These are phyloP conservation scores for Aureobasidium sp. DNA, from an alignment of 2,329 filamentous ascomycete genomes.

Conservation along the genomic window DNA sequence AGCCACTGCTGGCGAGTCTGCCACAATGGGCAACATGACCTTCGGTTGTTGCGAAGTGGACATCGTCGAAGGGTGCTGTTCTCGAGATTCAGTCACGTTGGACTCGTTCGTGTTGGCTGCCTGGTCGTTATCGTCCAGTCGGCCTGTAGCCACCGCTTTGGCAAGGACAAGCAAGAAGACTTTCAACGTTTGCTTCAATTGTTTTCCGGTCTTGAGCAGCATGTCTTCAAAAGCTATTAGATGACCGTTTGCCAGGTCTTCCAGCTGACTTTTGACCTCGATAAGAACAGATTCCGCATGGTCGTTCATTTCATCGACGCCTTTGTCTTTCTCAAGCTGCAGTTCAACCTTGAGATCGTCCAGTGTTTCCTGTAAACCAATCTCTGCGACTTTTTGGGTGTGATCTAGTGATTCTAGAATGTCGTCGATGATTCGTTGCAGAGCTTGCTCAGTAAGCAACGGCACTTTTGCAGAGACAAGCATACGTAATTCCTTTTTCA, in stretches of 20 bases:
- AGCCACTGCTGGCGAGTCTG: background rate
- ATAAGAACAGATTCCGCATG: background rate
- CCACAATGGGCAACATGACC: background rate
- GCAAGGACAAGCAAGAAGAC: background rate
- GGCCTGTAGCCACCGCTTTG: background rate
- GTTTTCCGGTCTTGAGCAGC: background rate
- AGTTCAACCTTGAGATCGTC: background rate
- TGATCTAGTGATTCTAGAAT: background rate
- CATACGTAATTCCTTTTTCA: background rate
- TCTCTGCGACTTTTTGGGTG: background rate
- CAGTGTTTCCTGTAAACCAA: background rate
- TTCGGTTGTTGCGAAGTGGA: background rate
- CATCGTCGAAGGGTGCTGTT: too few relatives aligned
- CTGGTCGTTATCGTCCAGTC: too few relatives aligned
- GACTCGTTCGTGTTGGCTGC: background rate
- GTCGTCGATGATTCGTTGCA: background rate
- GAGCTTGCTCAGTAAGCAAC: background rate
- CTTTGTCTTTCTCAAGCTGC: background rate
- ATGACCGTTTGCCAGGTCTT: background rate
- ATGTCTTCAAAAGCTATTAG: background rate
- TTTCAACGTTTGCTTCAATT: background rate
- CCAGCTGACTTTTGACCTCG: background rate
- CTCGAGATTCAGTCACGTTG: background rate
- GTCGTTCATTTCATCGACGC: background rate
- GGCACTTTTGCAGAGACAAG: background rate